These are phyloP conservation scores for Cytauxzoon felis DNA, from an alignment of 169 alveolate species.

Conservation along the genomic window DNA sequence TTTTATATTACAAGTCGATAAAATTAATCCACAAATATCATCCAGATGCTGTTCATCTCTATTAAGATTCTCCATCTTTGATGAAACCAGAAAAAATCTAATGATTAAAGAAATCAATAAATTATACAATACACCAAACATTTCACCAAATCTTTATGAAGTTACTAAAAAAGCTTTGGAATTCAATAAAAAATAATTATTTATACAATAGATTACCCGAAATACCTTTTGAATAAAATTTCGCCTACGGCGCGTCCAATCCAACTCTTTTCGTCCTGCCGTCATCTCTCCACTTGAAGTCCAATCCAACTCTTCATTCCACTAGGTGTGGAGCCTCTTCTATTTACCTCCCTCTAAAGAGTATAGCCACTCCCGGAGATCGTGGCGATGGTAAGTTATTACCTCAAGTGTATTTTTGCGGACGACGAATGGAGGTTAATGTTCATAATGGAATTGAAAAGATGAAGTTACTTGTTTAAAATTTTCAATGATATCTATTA, in stretches of 20 bases:
- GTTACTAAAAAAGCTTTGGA: constrained; percentile 59
- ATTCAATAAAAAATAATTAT: constrained; percentile 15
- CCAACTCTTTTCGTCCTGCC: neutral
- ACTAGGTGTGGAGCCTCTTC: no score
- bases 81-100: constrained; percentile 54
- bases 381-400: no score
- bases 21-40: constrained; percentile 74
- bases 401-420: no score
- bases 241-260: neutral
- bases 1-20: constrained; percentile 69
- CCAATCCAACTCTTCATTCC: no score
- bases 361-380: no score
- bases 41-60: constrained; percentile 66
- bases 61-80: constrained; percentile 67
- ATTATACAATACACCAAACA: constrained; percentile 44
- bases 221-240: no score
- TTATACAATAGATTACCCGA: neutral
- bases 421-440: no score
- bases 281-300: no score
- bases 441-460: no score
- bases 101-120: constrained; percentile 66
- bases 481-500: no score
- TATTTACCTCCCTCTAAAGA: no score
- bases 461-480: no score
- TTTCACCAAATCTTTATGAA: constrained; percentile 71